Evolutionary conservation across 495 filamentous ascomycete genomes (phyloP).

Genomic region (Tetracladium marchalianum): DNA sequence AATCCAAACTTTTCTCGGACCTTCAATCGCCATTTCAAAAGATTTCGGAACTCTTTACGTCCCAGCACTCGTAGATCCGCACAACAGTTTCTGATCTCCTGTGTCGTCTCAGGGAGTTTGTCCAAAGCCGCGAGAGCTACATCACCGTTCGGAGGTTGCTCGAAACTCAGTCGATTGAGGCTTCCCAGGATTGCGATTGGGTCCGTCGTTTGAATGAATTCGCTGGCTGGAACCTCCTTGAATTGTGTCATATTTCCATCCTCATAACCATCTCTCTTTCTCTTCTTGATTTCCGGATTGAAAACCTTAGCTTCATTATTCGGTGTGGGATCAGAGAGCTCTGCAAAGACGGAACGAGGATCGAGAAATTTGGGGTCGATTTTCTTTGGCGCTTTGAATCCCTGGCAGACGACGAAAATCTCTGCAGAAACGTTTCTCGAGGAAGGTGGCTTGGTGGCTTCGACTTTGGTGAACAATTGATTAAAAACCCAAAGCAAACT

Average conservation of each 20-base stretch:
- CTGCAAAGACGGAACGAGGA: constrained; percentile 84
- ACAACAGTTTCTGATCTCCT: constrained; percentile 79
- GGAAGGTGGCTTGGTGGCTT: constrained; percentile 94
- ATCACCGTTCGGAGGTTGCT: constrained; percentile 66
- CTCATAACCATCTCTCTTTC: constrained; percentile 94
- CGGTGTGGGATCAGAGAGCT: constrained; percentile 77
- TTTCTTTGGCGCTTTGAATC: constrained; percentile 85
- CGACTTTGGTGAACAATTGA: constrained; percentile 87
- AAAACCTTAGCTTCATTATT: constrained; percentile 98
- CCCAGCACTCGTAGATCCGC: constrained; percentile 84
- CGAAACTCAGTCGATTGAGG: constrained; percentile 75
- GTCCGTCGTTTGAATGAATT: constrained; percentile 91
- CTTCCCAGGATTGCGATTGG: constrained; percentile 92
- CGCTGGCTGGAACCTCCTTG: constrained; percentile 76
- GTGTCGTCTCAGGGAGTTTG: constrained; percentile 84
- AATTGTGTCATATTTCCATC: constrained; percentile 91
- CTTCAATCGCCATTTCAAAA: constrained; percentile 88
- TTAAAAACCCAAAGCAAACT: constrained; percentile 95
- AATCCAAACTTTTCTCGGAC: constrained; percentile 90
- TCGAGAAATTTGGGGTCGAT: constrained; percentile 92
- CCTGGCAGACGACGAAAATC: constrained; percentile 94
- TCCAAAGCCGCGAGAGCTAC: constrained; percentile 78
- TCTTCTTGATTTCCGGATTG: constrained; percentile 92
- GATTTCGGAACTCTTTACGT: constrained; percentile 83
- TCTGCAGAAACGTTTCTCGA: constrained; percentile 93